Percentiles rank a stretch among this genome's conserved stretches.
Conservation (phyloP, 805 yeast species). For the Cyberlindnera galapagoensis region DNA sequence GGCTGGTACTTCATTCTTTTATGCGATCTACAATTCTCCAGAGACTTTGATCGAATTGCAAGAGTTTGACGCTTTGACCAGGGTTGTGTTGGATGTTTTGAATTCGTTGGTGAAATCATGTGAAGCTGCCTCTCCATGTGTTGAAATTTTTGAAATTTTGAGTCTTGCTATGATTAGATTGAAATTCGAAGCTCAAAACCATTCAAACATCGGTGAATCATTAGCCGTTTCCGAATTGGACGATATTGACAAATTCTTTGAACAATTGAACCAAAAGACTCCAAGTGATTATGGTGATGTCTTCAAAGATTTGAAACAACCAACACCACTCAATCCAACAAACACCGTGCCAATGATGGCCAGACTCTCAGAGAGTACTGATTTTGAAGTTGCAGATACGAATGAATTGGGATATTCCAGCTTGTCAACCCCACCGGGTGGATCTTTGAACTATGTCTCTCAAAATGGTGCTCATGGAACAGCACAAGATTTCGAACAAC, state of each 20-base stretch:
- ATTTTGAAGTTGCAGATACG: background rate
- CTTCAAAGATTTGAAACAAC: slow-evolving; percentile 11
- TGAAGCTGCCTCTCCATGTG: slow-evolving; percentile 71
- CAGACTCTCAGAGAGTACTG: background rate
- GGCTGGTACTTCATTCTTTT: slow-evolving; percentile 83
- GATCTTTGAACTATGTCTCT: too few relatives aligned
- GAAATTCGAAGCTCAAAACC: slow-evolving; percentile 28
- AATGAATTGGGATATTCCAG: slow-evolving; percentile 3
- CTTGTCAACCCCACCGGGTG: slow-evolving; percentile 19
- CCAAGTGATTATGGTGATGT: slow-evolving; percentile 11
- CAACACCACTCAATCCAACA: slow-evolving; percentile 4
- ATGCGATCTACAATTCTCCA: slow-evolving; percentile 66
- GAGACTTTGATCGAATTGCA: slow-evolving; percentile 41
- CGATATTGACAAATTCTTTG: slow-evolving; percentile 23
- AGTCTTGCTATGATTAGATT: slow-evolving; percentile 65
- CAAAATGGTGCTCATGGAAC: slow-evolving; percentile 1
- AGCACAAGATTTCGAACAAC: slow-evolving; percentile 39
- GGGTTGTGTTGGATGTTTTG: slow-evolving; percentile 50
- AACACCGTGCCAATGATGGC: slow-evolving; percentile 1
- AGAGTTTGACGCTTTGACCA: slow-evolving; percentile 41
- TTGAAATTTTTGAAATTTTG: slow-evolving; percentile 63
- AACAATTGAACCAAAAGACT: slow-evolving; percentile 17
- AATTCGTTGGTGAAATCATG: slow-evolving; percentile 60
- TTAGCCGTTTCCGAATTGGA: slow-evolving; percentile 12
- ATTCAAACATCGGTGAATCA: slow-evolving; percentile 1